Conservation (phyloP, 2,329 filamentous ascomycete genomes). For the Cyphellophora europaea region DNA sequence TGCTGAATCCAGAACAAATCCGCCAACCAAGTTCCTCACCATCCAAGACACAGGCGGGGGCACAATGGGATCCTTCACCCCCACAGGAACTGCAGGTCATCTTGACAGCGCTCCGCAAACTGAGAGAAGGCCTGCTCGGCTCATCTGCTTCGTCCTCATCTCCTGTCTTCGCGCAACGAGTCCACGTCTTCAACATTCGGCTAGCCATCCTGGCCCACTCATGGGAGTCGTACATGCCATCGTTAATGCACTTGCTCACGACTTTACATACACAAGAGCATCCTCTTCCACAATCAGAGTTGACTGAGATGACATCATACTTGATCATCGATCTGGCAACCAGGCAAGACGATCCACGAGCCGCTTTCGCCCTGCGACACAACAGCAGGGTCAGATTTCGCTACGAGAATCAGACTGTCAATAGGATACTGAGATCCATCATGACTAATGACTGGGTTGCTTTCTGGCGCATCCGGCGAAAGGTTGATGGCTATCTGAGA, state of each 20-base stretch:
- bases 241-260: constrained; percentile 68
- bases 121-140: constrained; percentile 78
- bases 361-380: constrained; percentile 60
- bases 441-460: constrained; percentile 73
- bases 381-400: constrained; percentile 38
- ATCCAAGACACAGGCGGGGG: constrained; percentile 5
- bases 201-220: constrained; percentile 71
- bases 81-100: constrained; percentile 63
- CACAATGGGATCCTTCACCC: constrained; percentile 19
- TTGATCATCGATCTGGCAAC: constrained; percentile 83
- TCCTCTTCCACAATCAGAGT: constrained; percentile 61
- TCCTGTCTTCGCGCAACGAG: constrained; percentile 67
- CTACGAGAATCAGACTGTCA: constrained; percentile 59
- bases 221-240: constrained; percentile 82
- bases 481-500: constrained; percentile 71
- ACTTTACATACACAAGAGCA: constrained; percentile 55
- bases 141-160: constrained; percentile 61
- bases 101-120: constrained; percentile 76
- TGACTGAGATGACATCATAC: constrained; percentile 72
- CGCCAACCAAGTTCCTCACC: constrained; percentile 11
- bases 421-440: constrained; percentile 59
- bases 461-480: constrained; percentile 62
- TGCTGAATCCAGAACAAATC: constrained; percentile 28
- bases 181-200: constrained; percentile 85
- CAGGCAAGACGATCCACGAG: constrained; percentile 62